A percentile compares a stretch with the other conserved stretches of the same genome.
These are phyloP conservation scores for Cladophialophora exuberans DNA, from an alignment of 2,329 filamentous ascomycete genomes.

Conservation along the genomic window DNA sequence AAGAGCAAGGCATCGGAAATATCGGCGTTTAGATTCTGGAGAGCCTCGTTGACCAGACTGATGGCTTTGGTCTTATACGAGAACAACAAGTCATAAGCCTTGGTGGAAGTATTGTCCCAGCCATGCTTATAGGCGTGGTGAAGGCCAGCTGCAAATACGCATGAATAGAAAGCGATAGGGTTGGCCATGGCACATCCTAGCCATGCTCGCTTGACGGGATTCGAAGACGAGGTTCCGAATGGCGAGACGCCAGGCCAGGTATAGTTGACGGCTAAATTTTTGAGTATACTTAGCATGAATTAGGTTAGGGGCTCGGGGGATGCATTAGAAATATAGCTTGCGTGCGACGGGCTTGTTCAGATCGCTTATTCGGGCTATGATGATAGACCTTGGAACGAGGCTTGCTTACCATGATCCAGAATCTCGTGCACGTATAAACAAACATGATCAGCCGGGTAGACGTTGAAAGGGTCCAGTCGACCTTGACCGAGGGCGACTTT, in stretches of 20 bases:
- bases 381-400: neutral
- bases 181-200: neutral
- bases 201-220: neutral
- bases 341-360: too few species aligned
- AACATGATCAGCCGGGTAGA: neutral
- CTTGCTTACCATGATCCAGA: slow-evolving; percentile 6
- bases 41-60: slow-evolving; percentile 1
- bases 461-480: slow-evolving; percentile 7
- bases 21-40: neutral
- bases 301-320: too few species aligned
- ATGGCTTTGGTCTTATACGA: slow-evolving; percentile 7
- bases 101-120: neutral
- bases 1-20: slow-evolving; percentile 1
- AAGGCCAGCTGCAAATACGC: slow-evolving; percentile 5
- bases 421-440: slow-evolving; percentile 1
- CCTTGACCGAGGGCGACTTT: neutral
- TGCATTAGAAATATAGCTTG: too few species aligned
- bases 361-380: too few species aligned
- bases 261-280: neutral
- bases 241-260: slow-evolving; percentile 3
- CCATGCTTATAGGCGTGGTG: slow-evolving; percentile 1
- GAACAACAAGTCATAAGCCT: neutral
- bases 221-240: neutral
- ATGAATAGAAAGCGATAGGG: slow-evolving; percentile 2
- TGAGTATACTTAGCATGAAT: too few species aligned